Base-by-base conservation (phyloP, 768 basidiomycete genomes). In the Tricholoma sp. region DNA sequence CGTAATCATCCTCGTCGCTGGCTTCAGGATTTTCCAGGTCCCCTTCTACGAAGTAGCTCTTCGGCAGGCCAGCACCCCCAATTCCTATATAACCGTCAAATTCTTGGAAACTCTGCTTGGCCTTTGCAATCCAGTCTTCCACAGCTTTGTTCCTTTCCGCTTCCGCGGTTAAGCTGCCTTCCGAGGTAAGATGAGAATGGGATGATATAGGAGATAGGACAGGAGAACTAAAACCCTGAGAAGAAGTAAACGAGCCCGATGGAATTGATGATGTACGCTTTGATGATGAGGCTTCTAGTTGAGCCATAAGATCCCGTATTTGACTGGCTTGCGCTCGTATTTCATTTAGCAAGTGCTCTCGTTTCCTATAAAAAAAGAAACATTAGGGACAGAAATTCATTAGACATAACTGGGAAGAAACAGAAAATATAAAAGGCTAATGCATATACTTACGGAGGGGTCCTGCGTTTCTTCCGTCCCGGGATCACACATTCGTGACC, bases 381-480 rank as follows among this genome's bases (percentile, higher is more conserved):
- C 5, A 5, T 27, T 54, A 39, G 27, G 54, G 60, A 47, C n/a
- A 12, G 6, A n/a, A 21, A 8, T 10, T 10, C 22, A 27, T 31
- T 9, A 18, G n/a, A 27, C 24, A 11, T 21, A 41, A 50, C 24
- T 11, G 27, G 18, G 31, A 34, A 39, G 31, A 34, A 39, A 57
- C 16, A n/a, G 22, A 29, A 41, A 6, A 18, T 5, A 51, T 22
- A 32, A n/a, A n/a, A n/a, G n/a, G n/a, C n/a, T 19, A 19, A 32
- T 8, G 16, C 14, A 5, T 45, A 19, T 21, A 73, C 86, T 68
- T 71, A 91, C 89, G 88, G 90, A 53, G 90, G 89, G 4, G 85
- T 80, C 47, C 85, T 77, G 56, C 89, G 85, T 65, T 88, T 88
- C 71, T 89, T 91, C 59, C 87, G 79, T n/a, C 89, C 89, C n/a